These are phyloP conservation scores for Spiraea crenata DNA, from an alignment of 331 rosid genomes.

Conservation along the genomic window DNA sequence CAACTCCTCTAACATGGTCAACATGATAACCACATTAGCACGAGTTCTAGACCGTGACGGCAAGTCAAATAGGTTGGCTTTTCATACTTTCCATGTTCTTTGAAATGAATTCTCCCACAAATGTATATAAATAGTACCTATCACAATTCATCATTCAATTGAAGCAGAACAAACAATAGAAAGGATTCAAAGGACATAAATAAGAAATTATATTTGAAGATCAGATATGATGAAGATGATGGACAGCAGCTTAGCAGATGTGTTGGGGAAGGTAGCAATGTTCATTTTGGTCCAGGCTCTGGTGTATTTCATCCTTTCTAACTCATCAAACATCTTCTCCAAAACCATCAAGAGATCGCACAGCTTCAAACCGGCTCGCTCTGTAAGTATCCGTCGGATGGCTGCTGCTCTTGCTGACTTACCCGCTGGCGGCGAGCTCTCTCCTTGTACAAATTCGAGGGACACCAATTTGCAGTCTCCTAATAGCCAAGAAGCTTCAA, in stretches of 20 bases:
- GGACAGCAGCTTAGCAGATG: constrained; percentile 13
- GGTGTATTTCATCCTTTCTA: constrained; percentile 36
- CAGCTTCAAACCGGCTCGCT: constrained; percentile 61
- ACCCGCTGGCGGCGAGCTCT: constrained; percentile 48
- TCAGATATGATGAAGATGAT: neutral
- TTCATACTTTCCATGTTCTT: neutral
- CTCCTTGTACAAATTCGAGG: constrained; percentile 39
- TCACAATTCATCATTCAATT: neutral
- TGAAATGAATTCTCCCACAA: too few relatives aligned
- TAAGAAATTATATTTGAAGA: too few relatives aligned
- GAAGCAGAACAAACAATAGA: too few relatives aligned
- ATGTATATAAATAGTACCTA: neutral
- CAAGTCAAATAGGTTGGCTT: constrained; percentile 8
- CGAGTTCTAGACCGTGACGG: constrained; percentile 4
- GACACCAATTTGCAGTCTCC: constrained; percentile 25
- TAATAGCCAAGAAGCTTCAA: constrained; percentile 7
- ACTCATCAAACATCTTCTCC: constrained; percentile 53
- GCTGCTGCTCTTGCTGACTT: constrained; percentile 53
- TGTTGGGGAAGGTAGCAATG: constrained; percentile 20
- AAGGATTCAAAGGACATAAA: too few relatives aligned
- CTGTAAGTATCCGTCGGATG: constrained; percentile 53
- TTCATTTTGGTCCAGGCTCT: constrained; percentile 27
- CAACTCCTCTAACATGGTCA: neutral
- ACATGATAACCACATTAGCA: neutral
- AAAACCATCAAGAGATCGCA: constrained; percentile 30